Conservation (phyloP, 768 basidiomycete species). For the Boletellus emodensis region DNA sequence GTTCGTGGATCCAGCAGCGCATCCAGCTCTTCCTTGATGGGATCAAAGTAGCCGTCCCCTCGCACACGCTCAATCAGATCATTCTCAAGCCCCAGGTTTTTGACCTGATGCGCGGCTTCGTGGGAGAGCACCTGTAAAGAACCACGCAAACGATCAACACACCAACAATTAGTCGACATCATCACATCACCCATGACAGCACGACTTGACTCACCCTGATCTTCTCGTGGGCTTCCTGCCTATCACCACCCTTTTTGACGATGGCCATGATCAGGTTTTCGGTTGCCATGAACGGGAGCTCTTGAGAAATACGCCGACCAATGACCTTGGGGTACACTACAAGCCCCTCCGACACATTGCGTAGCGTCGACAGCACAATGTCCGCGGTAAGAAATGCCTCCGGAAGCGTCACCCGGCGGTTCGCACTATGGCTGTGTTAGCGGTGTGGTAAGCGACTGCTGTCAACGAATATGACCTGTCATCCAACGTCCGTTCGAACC, state of each 20-base stretch:
- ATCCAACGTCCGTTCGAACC: constrained; percentile 98
- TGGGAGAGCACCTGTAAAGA: constrained; percentile 79
- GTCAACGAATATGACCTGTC: constrained; percentile 58
- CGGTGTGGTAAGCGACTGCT: not conserved
- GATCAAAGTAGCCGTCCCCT: constrained; percentile 80
- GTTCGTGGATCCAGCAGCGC: constrained; percentile 76
- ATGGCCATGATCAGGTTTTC: constrained; percentile 99
- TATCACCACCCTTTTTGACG: constrained; percentile 90
- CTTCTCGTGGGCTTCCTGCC: constrained; percentile 96
- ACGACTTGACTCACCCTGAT: constrained; percentile 54
- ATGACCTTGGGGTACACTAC: constrained; percentile 99
- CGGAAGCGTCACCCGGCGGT: constrained; percentile 92
- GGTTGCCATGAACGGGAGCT: constrained; percentile 99
- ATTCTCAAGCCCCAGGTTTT: constrained; percentile 90
- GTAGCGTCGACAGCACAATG: constrained; percentile 91
- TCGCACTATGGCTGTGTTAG: constrained; percentile 57
- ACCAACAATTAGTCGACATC: constrained; percentile 13
- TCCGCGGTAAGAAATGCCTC: constrained; percentile 97
- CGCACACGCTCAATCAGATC: constrained; percentile 89
- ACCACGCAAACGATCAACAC: constrained; percentile 3
- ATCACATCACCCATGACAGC: constrained; percentile 14
- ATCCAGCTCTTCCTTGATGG: constrained; percentile 79
- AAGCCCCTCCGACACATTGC: constrained; percentile 96
- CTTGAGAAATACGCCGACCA: constrained; percentile 84
- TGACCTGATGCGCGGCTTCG: constrained; percentile 91